phyloP scores from a whole-genome alignment of 805 yeast species.

The Peterozyma xylosa region DNA sequence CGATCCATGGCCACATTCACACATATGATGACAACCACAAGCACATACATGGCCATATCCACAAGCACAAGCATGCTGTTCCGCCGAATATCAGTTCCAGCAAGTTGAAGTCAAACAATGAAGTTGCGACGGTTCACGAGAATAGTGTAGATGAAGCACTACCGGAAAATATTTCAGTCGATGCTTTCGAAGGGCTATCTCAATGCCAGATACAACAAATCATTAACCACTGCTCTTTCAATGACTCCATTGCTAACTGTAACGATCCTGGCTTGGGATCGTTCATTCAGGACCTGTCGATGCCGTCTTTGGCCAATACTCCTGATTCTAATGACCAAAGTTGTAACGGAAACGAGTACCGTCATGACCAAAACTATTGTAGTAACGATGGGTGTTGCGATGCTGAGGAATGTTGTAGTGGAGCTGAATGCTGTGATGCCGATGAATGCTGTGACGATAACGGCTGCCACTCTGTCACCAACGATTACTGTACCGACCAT shows the following conservation, averaged over 20 bases:
- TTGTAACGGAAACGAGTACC: neutral
- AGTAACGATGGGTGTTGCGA: neutral
- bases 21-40: slow-evolving; percentile 7
- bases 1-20: slow-evolving; percentile 8
- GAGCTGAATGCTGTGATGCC: neutral
- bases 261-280: slow-evolving; percentile 1
- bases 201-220: slow-evolving; percentile 9
- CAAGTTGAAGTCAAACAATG: neutral
- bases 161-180: neutral
- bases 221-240: slow-evolving; percentile 7
- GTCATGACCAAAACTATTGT: neutral
- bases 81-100: slow-evolving; percentile 4
- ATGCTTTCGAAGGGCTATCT: neutral
- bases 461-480: neutral
- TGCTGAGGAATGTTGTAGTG: neutral
- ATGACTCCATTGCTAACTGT: slow-evolving; percentile 2
- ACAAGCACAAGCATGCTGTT: slow-evolving; percentile 8
- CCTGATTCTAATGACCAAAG: neutral
- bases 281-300: too few relatives aligned
- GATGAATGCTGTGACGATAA: neutral
- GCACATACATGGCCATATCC: slow-evolving; percentile 11
- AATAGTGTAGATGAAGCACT: neutral
- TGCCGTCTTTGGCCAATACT: too few relatives aligned
- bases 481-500: neutral
- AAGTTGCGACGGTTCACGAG: neutral